Base-by-base conservation (phyloP, 2,329 filamentous ascomycete species). In the Neonectria faginata region DNA sequence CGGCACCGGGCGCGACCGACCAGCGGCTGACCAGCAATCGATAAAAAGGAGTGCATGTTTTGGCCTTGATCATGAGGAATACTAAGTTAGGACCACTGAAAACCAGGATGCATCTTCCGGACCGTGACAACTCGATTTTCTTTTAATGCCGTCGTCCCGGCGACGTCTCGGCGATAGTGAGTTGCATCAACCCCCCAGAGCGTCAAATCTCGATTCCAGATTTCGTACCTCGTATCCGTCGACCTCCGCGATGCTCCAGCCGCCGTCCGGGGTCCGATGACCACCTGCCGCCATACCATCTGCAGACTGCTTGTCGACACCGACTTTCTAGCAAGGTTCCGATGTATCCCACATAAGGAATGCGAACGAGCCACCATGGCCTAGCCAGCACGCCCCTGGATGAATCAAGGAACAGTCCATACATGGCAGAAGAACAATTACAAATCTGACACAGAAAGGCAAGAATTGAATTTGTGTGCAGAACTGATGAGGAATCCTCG, bases 301-400 rank as follows among this genome's bases (percentile, higher is more conserved):
- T 27, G 33, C 62, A 62, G 57, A 61, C 57, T 56, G 55, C 47
- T 66, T 51, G 20, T 63, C 57, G 68, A 70, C 68, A 70, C 71
- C 71, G 68, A 70, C 68, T 67, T 67, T 68, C 68, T 50, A 71
- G 62, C 52, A 66, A 42, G 36, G 53, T 62, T 54, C 22, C 29
- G 50, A 65, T 44, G 27, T 3, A 39, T 44, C 50, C 61, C 42
- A 56, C 60, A 67, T 59, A 36, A 25, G 62, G 57, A 58, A 44
- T 55, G 33, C 57, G 48, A 27, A 39, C 22, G 57, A 67, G 56
- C 60, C 60, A 59, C 54, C 60, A 62, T 61, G 39, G 42, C 39
- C 63, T 20, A n/a, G 52, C 57, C 20, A 56, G 22, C 27, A 48
- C 31, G 12, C 22, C 42, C 41, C 27, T 10, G 62, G 56, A 57